phyloP scores from a whole-genome alignment of 2,329 filamentous ascomycete genomes.

The Nigrospora oryzae region DNA sequence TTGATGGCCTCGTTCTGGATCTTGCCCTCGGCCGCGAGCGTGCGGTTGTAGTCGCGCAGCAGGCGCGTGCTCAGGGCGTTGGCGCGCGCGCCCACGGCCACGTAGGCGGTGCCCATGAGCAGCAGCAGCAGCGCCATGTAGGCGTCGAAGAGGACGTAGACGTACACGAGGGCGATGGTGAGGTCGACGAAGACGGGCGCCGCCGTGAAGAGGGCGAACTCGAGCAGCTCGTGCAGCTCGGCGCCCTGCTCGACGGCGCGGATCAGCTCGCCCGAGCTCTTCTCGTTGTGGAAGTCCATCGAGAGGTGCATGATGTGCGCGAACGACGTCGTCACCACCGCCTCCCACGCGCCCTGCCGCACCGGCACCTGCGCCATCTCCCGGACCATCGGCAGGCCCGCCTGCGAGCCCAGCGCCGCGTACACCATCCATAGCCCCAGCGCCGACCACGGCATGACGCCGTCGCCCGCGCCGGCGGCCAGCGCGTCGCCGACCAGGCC shows the following conservation, averaged over 20 bases:
- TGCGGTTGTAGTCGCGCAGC: slow-evolving; percentile 35
- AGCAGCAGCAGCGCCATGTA: slow-evolving; percentile 40
- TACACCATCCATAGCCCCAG: slow-evolving; percentile 3
- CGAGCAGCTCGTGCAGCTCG: slow-evolving; percentile 49
- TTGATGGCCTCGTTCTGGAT: slow-evolving; percentile 49
- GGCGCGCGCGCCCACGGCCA: slow-evolving; percentile 42
- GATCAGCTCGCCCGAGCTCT: slow-evolving; percentile 56
- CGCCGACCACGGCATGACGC: slow-evolving; percentile 4
- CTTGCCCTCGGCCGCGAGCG: slow-evolving; percentile 9
- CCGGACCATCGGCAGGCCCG: not conserved
- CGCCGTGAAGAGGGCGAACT: slow-evolving; percentile 51
- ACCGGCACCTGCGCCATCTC: slow-evolving; percentile 30
- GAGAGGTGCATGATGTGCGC: slow-evolving; percentile 61
- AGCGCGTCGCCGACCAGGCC: slow-evolving; percentile 21
- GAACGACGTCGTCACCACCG: slow-evolving; percentile 53
- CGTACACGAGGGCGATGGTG: slow-evolving; percentile 48
- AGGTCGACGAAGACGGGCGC: slow-evolving; percentile 56
- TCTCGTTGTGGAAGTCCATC: slow-evolving; percentile 62
- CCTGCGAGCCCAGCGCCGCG: not conserved
- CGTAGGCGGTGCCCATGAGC: slow-evolving; percentile 32
- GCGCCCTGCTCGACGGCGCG: slow-evolving; percentile 56
- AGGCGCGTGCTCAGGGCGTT: slow-evolving; percentile 19
- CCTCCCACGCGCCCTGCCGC: slow-evolving; percentile 47
- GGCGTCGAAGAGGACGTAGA: slow-evolving; percentile 54
- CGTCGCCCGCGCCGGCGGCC: slow-evolving; percentile 6